Evolutionary conservation across 495 filamentous ascomycete species (phyloP).

Genomic region (Physcia stellaris): DNA sequence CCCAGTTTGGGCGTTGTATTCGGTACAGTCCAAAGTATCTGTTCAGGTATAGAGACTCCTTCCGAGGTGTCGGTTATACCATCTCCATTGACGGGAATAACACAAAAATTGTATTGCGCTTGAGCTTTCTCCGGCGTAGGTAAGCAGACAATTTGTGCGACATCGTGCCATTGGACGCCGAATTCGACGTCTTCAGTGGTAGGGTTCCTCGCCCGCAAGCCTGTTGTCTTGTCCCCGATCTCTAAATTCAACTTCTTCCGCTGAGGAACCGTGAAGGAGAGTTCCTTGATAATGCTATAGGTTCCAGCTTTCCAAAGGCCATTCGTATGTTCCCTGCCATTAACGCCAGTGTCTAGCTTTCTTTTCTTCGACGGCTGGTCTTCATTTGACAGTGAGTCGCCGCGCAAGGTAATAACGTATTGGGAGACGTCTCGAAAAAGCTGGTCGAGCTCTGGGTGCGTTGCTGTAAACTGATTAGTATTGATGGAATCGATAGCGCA

Average conservation of each 20-base stretch:
- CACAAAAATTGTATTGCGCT: slow-evolving; percentile 76
- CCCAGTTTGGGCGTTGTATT: slow-evolving; percentile 57
- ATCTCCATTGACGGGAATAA: slow-evolving; percentile 55
- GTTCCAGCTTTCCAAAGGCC: slow-evolving; percentile 26
- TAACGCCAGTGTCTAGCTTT: slow-evolving; percentile 35
- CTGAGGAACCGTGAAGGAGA: slow-evolving; percentile 68
- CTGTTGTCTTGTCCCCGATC: slow-evolving; percentile 36
- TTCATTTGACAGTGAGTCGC: too few species aligned
- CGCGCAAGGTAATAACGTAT: too few species aligned
- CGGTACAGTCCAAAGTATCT: slow-evolving; percentile 73
- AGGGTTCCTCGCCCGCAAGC: slow-evolving; percentile 54
- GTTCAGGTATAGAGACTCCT: slow-evolving; percentile 36
- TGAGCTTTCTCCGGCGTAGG: slow-evolving; percentile 86
- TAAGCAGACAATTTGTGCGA: slow-evolving; percentile 73
- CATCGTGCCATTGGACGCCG: slow-evolving; percentile 52
- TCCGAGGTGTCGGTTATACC: slow-evolving; percentile 34
- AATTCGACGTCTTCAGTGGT: slow-evolving; percentile 53
- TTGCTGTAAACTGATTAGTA: too few species aligned
- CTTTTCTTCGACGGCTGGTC: slow-evolving; percentile 46
- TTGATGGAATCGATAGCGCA: too few species aligned
- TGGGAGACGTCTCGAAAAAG: too few species aligned
- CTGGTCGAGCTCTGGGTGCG: too few species aligned
- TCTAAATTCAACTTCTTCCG: slow-evolving; percentile 84
- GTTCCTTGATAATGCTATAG: slow-evolving; percentile 48
- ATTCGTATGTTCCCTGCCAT: slow-evolving; percentile 27